Conservation (phyloP, 148 eudicot genomes). For the Oxyria digyna region DNA sequence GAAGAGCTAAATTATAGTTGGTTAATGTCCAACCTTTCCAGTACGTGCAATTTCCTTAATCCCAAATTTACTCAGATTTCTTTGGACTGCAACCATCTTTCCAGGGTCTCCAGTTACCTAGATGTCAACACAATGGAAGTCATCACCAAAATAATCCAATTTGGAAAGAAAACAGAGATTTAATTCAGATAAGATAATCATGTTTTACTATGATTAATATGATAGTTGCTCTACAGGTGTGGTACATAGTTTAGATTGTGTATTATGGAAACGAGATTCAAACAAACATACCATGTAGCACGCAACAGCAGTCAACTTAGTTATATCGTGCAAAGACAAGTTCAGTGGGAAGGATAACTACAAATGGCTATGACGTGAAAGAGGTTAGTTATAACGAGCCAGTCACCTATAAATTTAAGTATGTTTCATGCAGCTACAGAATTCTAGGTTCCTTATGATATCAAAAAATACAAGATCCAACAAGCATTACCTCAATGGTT, state of each 20-base stretch:
- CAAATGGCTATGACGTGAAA: not conserved
- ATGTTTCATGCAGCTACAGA: not conserved
- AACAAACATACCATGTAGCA: not conserved
- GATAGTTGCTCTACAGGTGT: not conserved
- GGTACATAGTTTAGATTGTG: not conserved
- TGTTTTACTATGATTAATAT: not conserved
- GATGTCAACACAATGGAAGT: constrained; percentile 2
- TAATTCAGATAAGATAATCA: not conserved
- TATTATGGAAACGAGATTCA: not conserved
- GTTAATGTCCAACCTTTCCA: constrained; percentile 52
- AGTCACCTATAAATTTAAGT: not conserved
- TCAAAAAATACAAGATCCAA: not conserved
- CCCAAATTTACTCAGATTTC: constrained; percentile 70
- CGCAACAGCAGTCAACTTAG: not conserved
- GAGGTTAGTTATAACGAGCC: not conserved
- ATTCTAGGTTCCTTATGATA: not conserved
- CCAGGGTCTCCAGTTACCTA: constrained; percentile 98
- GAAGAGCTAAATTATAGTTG: not conserved
- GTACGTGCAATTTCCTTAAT: constrained; percentile 81
- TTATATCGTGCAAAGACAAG: not conserved
- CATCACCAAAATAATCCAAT: not conserved
- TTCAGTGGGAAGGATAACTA: not conserved
- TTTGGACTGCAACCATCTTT: constrained; percentile 73
- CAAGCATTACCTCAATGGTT: constrained; percentile 44
- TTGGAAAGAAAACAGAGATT: not conserved